These are phyloP conservation scores for Fusarium sp. DNA, from an alignment of 2,329 filamentous ascomycete species.

Conservation along the genomic window DNA sequence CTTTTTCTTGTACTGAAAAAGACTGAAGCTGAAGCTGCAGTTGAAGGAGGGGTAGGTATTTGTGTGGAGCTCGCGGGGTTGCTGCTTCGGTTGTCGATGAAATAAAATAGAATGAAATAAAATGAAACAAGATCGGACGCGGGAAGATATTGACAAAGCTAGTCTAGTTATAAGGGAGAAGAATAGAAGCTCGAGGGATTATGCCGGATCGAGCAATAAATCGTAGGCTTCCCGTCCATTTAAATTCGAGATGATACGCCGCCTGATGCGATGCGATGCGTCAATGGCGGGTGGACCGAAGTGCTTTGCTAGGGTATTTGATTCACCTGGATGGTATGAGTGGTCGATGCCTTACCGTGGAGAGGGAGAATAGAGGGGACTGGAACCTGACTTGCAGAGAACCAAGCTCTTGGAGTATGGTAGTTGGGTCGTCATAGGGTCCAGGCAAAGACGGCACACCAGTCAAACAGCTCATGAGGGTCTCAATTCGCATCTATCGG, in stretches of 20 bases:
- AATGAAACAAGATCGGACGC: not conserved
- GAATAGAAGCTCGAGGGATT: slow-evolving; percentile 9
- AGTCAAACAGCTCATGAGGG: slow-evolving; percentile 31
- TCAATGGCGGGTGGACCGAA: slow-evolving; percentile 34
- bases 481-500: slow-evolving; percentile 21
- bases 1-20: slow-evolving; percentile 1
- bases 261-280: slow-evolving; percentile 11
- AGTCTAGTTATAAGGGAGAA: slow-evolving; percentile 3
- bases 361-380: slow-evolving; percentile 27
- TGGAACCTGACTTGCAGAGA: slow-evolving; percentile 43
- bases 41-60: slow-evolving; percentile 30
- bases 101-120: not conserved
- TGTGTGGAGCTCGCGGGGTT: slow-evolving; percentile 18
- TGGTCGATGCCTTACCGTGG: not conserved
- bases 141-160: not conserved
- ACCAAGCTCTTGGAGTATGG: slow-evolving; percentile 21
- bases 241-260: slow-evolving; percentile 19
- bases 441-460: slow-evolving; percentile 32
- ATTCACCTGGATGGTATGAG: slow-evolving; percentile 1
- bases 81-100: not conserved
- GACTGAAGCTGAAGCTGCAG: slow-evolving; percentile 17
- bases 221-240: not conserved
- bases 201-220: slow-evolving; percentile 22
- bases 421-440: slow-evolving; percentile 26
- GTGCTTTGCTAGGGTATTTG: not conserved